Conservation (phyloP, 2,329 filamentous ascomycete species). For the Fusarium staphyleae region DNA sequence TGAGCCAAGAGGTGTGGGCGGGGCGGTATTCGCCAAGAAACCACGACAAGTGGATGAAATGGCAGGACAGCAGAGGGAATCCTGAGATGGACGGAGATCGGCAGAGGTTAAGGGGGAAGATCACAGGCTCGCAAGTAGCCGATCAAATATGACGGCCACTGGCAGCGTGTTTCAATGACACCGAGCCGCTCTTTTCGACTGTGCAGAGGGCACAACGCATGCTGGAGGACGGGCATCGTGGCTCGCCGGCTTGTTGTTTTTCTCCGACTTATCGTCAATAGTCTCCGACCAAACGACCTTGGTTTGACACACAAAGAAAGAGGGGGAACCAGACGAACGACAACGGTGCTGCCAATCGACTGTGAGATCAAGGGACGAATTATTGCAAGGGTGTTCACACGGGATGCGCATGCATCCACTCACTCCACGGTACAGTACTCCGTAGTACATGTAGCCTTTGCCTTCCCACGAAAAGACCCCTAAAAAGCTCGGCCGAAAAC, state of each 20-base stretch:
- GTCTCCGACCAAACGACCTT: slow-evolving; percentile 14
- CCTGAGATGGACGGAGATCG: slow-evolving; percentile 33
- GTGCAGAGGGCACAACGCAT: too few species aligned
- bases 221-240: too few species aligned
- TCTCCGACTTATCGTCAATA: slow-evolving; percentile 30
- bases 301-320: background rate
- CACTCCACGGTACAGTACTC: too few species aligned
- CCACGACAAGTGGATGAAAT: slow-evolving; percentile 19
- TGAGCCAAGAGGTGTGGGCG: slow-evolving; percentile 26
- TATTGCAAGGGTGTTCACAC: slow-evolving; percentile 16
- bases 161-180: slow-evolving; percentile 11
- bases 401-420: slow-evolving; percentile 17
- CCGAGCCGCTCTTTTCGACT: too few species aligned
- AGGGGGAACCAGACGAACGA: slow-evolving; percentile 8
- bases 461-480: slow-evolving; percentile 13
- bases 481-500: slow-evolving; percentile 32
- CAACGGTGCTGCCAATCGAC: slow-evolving; percentile 12
- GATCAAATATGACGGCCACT: slow-evolving; percentile 24
- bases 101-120: slow-evolving; percentile 25
- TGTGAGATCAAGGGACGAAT: slow-evolving; percentile 13
- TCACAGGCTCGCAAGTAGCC: slow-evolving; percentile 27
- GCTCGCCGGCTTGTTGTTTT: slow-evolving; percentile 15
- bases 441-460: slow-evolving; percentile 18
- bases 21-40: slow-evolving; percentile 33
- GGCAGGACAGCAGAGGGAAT: slow-evolving; percentile 31